A percentile compares a stretch with the other conserved stretches of the same genome.
phyloP scores from a whole-genome alignment of 129 eudicot genomes.

The Tanacetum coccineum region DNA sequence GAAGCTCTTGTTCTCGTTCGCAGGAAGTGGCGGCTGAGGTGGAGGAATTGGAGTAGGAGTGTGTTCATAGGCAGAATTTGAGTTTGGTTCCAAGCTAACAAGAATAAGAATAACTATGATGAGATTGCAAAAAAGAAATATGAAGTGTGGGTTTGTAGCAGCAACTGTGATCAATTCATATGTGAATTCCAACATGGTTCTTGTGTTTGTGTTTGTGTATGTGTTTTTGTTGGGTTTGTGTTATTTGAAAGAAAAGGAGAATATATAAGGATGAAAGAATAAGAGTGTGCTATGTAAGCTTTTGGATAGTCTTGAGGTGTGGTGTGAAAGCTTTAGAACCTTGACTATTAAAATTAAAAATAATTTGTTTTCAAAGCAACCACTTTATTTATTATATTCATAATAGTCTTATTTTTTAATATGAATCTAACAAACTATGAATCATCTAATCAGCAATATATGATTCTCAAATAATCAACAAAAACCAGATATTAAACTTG shows the following conservation, averaged over 20 bases:
- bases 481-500: too few species aligned
- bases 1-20: not conserved
- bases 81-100: constrained; percentile 38
- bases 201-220: not conserved
- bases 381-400: too few species aligned
- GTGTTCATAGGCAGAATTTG: not conserved
- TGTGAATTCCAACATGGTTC: constrained; percentile 42
- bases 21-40: too few species aligned
- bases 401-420: too few species aligned
- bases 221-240: constrained; percentile 7
- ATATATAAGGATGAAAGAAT: constrained; percentile 26
- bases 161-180: constrained; percentile 48
- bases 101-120: constrained; percentile 50
- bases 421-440: too few species aligned
- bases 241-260: constrained; percentile 16
- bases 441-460: too few species aligned
- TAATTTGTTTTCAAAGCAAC: constrained; percentile 7
- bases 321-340: constrained; percentile 59
- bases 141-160: constrained; percentile 42
- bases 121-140: constrained; percentile 62
- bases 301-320: constrained; percentile 36
- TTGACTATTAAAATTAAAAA: not conserved
- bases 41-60: too few species aligned
- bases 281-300: constrained; percentile 41
- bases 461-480: too few species aligned